Evolutionary conservation across 2,329 filamentous ascomycete genomes (phyloP), one percentile per base, ranked within the genome.

Genomic region (Pseudofabraea citricarpa): DNA sequence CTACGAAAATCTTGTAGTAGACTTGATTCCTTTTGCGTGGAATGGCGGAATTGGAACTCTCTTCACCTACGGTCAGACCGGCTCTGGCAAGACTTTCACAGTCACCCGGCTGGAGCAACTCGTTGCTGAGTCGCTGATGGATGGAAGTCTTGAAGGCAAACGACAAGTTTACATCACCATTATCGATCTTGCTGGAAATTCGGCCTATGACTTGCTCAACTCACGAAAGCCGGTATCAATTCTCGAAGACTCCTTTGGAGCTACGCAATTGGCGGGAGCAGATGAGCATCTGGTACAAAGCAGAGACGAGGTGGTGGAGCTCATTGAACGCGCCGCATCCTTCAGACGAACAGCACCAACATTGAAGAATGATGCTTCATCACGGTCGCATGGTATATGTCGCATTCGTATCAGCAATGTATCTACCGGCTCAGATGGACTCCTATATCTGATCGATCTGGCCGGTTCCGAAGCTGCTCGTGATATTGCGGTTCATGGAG

Each of bases 111-210:
- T 74, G 0, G 65, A 72, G 51, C 47, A 63, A 9, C 60, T 71
- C 2, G 65, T 69, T 5, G 65, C 64, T 2, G 56, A 62, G 27
- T 65, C 69, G 41, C 55, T 73, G 5, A 96, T 84, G 77, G 95
- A 95, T 88, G 91, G 91, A 35, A 79, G 73, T 2, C 71, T 83
- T 3, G 84, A 90, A 16, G 79, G 91, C 51, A 86, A 88, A 0
- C 90, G 91, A 3, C 73, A 96, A 44, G 95, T 97, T 49, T 91
- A 91, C 5, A 79, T 90, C 22, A 95, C 90, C 8, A 95, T 90
- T 64, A 83, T 95, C 64, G 91, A 95, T 63, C 74, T 97, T 40
- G 96, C 96, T 61, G 83, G 95, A 68, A 84, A 90, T 48, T 76
- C 79, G 32, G 83, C 86, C 51, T 65, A 61, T 2, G 67, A 71